Conservation (phyloP, 225 moss, liverwort and hornwort genomes). For the Thuidium tamariscinum region DNA sequence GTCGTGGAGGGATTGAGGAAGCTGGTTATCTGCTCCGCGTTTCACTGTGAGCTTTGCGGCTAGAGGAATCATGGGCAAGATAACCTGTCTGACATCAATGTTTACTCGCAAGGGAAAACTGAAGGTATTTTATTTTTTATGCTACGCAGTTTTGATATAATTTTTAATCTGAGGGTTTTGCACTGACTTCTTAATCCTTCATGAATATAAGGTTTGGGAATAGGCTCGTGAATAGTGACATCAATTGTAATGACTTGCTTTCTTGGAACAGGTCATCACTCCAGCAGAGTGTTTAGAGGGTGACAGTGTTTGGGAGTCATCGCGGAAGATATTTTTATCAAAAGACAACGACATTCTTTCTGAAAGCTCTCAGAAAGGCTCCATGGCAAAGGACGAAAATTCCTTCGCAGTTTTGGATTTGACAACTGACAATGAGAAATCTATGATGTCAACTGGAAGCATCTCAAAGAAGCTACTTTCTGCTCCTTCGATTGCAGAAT, state of each 20-base stretch:
- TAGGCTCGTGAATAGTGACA: neutral
- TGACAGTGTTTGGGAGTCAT: slow-evolving; percentile 15
- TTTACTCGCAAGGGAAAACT: slow-evolving; percentile 61
- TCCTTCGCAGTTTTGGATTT: neutral
- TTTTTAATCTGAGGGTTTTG: neutral
- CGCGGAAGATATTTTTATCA: neutral
- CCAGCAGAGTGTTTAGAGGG: slow-evolving; percentile 18
- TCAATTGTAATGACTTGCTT: neutral
- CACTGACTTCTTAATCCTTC: neutral
- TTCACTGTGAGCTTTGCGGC: neutral
- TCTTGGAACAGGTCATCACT: slow-evolving; percentile 20
- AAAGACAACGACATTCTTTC: slow-evolving; percentile 12
- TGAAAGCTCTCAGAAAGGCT: slow-evolving; percentile 1
- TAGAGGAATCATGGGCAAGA: slow-evolving; percentile 51
- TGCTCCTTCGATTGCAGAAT: slow-evolving; percentile 28
- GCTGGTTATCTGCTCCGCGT: neutral
- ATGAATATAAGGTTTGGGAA: neutral
- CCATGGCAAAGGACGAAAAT: slow-evolving; percentile 5
- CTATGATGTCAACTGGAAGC: neutral
- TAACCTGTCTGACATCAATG: slow-evolving; percentile 62
- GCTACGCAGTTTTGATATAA: neutral
- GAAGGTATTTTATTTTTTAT: slow-evolving; percentile 23
- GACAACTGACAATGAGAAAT: neutral
- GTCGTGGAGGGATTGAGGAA: slow-evolving; percentile 10
- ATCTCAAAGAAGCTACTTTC: slow-evolving; percentile 4